Percentiles rank a stretch among this genome's conserved stretches.
Conservation (phyloP, 768 basidiomycete species). For the Tulasnella sp. region DNA sequence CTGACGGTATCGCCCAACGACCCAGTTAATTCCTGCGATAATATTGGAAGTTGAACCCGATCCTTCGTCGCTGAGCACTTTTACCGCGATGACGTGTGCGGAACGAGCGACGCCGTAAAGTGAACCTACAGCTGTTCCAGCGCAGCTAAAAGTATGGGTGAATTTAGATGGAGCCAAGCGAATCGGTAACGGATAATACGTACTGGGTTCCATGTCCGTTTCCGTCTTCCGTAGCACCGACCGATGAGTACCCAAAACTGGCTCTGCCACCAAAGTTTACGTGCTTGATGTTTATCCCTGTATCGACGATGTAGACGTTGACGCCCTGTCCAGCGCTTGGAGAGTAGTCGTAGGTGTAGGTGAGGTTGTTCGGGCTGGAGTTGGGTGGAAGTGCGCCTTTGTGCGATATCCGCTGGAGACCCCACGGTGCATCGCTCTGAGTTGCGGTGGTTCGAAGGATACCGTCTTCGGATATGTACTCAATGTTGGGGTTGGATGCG, state of each 20-base stretch:
- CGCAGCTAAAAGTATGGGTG: conserved; percentile 35
- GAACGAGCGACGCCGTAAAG: conserved; percentile 47
- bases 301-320: conserved; percentile 52
- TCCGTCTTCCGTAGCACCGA: conserved; percentile 44
- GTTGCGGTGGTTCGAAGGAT: conserved; percentile 17
- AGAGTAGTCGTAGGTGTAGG: not conserved
- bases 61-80: conserved; percentile 49
- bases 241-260: conserved; percentile 48
- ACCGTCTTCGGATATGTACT: conserved; percentile 29
- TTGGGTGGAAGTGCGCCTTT: not conserved
- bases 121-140: conserved; percentile 41
- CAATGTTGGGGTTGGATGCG: conserved; percentile 27
- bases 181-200: not conserved
- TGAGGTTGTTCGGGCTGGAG: not conserved
- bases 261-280: conserved; percentile 51
- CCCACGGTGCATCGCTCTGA: conserved; percentile 23
- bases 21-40: conserved; percentile 46
- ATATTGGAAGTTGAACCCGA: conserved; percentile 39
- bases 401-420: conserved; percentile 22
- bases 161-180: conserved; percentile 38
- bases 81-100: conserved; percentile 49
- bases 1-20: conserved; percentile 37
- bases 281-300: conserved; percentile 41
- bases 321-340: conserved; percentile 45
- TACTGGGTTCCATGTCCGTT: conserved; percentile 52